Base-by-base conservation (phyloP, 495 filamentous ascomycete species). In the Trichoderma orchidacearum region DNA sequence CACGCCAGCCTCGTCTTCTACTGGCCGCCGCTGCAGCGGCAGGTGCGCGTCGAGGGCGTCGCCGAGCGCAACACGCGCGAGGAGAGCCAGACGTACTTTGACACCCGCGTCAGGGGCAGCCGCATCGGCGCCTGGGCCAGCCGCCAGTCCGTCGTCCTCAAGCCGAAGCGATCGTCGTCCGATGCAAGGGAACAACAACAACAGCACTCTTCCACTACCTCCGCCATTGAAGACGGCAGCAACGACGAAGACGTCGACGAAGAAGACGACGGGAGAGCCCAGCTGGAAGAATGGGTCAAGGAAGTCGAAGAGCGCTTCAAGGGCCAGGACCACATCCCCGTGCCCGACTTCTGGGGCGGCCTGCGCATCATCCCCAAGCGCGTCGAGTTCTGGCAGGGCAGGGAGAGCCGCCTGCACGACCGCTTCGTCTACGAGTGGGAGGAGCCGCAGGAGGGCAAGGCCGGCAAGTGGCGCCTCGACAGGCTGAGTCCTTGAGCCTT, bases 271-370 rank as follows among this genome's bases (percentile, higher is more conserved):
- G 85, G 84, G 4, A 70, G 87, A 56, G 70, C 73, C 45, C 66
- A 84, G 63, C 69, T 93, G 30, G 86, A 89, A 60, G 65, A 70
- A 52, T 79, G 81, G 73, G 86, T 93, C 1, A 73, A 73, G 65
- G 85, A 89, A 59, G 78, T 84, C 48, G 85, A 90, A 74, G 71
- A 70, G 63, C 77, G 70, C 62, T 97, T 94, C 70, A 81, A 84
- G 34, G 85, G 80, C 11, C 48, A 75, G 59, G 84, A 95, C 56
- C 66, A 86, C 35, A 94, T 98, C 55, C 90, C 90, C 1, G 81
- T 96, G 51, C 93, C 93, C 28, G 84, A 85, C 21, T 96, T 95
- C 70, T 98, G 93, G 93, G 93, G 93, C 7, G 93, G 93, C 1
- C 68, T 93, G 68, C 82, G 92, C 61, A 76, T 98, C 55, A 77